Evolutionary conservation across 106 monocot species (phyloP), one percentile per base, ranked within the genome.

Genomic region (Vanilla planifolia): DNA sequence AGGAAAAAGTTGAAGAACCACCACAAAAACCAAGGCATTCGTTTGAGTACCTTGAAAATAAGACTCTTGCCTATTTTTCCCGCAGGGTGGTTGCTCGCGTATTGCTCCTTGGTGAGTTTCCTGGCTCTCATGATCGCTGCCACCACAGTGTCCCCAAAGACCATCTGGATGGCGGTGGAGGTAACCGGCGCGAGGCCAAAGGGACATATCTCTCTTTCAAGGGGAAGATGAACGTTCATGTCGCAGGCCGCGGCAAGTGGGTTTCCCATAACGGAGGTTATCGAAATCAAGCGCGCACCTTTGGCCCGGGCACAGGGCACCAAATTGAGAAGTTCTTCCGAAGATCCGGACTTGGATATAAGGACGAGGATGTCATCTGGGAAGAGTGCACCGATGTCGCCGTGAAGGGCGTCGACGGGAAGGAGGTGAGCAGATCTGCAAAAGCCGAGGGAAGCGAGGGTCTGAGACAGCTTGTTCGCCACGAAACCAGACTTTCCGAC

Each of bases 31-130:
- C 3, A 19, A 30, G 16, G 21, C 1, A 33, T 11, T 16, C 16
- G n/a, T n/a, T n/a, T n/a, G n/a, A n/a, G n/a, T n/a, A 92, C 86
- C 79, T 82, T 93, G 62, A 85, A 82, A 51, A 82, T 95, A 46
- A 95, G 94, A 62, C 78, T 77, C 67, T 94, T 94, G 27, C 89
- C 89, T 28, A 89, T 95, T 72, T 74, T 72, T 8, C 89, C 89
- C 0, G 89, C 85, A 0, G 89, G 89, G 55, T 95, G 89, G 44
- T 89, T 94, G 15, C 80, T 23, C 3, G 78, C 89, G 40, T 86
- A 89, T 72, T 89, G 69, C 11, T 89, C 85, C 43, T 57, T 74
- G 51, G 72, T 80, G 55, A 94, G 64, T 23, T 65, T 60, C 50
- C 57, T 57, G 5, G 89, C 82, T n/a, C 57, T 60, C 86, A 86